phyloP scores from a whole-genome alignment of 2,329 filamentous ascomycete genomes.

The Didymella exigua region DNA sequence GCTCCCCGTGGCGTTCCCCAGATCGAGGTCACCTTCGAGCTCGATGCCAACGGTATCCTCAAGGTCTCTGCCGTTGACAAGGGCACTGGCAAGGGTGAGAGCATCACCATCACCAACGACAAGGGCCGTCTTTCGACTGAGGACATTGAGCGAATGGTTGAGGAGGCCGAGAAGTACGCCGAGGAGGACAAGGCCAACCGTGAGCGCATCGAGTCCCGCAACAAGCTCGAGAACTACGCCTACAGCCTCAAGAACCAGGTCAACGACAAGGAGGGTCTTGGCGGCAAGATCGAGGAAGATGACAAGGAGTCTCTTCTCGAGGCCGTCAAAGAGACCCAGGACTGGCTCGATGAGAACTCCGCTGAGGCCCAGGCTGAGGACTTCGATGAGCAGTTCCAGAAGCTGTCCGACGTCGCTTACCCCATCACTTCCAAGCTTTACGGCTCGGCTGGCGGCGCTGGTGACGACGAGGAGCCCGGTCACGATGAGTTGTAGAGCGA shows the following conservation, averaged over 20 bases:
- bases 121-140: constrained; percentile 96
- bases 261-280: constrained; percentile 94
- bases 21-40: constrained; percentile 97
- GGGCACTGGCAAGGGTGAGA: constrained; percentile 96
- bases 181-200: constrained; percentile 99
- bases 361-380: constrained; percentile 85
- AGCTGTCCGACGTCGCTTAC: constrained; percentile 94
- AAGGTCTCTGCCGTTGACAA: constrained; percentile 97
- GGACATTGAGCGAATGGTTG: constrained; percentile 99
- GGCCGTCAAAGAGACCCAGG: constrained; percentile 93
- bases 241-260: constrained; percentile 99
- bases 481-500: constrained; percentile 60
- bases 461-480: constrained; percentile 64
- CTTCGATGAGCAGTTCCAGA: constrained; percentile 99
- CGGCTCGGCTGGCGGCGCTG: constrained; percentile 65
- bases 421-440: constrained; percentile 99
- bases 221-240: constrained; percentile 98
- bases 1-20: constrained; percentile 96
- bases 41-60: constrained; percentile 97
- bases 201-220: constrained; percentile 95
- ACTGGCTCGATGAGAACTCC: constrained; percentile 97
- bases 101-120: constrained; percentile 99
- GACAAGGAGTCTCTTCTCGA: constrained; percentile 97
- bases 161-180: constrained; percentile 97
- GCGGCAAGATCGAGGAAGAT: constrained; percentile 97